Percentiles rank a stretch among this genome's conserved stretches.
These are phyloP conservation scores for Alternaria arborescens DNA, from an alignment of 2,329 filamentous ascomycete species.

Conservation along the genomic window DNA sequence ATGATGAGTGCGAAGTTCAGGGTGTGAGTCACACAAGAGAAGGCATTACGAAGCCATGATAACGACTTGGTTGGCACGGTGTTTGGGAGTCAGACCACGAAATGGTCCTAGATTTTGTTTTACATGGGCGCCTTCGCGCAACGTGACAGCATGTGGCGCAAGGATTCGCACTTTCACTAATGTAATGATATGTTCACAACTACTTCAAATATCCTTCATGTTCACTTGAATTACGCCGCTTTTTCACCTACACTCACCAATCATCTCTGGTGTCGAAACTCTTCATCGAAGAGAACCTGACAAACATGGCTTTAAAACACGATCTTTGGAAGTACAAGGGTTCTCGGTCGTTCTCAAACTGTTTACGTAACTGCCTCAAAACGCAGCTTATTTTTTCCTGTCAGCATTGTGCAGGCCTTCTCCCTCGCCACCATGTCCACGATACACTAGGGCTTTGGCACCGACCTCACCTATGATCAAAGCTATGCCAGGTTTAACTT, in stretches of 20 bases:
- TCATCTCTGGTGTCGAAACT: not conserved
- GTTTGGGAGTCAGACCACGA: not conserved
- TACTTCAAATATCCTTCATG: not conserved
- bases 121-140: not conserved
- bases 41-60: not conserved
- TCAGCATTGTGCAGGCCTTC: too few species aligned
- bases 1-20: constrained; percentile 12
- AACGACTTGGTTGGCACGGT: not conserved
- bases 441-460: too few species aligned
- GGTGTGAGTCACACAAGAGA: not conserved
- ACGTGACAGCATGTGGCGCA: not conserved
- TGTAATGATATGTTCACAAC: not conserved
- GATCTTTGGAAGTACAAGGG: too few species aligned
- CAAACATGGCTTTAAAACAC: too few species aligned
- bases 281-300: too few species aligned
- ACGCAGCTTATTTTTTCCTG: too few species aligned
- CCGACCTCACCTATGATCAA: too few species aligned
- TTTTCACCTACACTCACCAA: not conserved
- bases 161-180: not conserved
- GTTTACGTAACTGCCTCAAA: too few species aligned
- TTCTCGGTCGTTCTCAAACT: too few species aligned
- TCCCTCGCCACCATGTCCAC: too few species aligned
- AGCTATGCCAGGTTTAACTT: too few species aligned
- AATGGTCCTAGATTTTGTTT: not conserved
- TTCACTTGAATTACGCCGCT: not conserved